These are phyloP conservation scores for Podosphaera leucotricha DNA, from an alignment of 2,329 filamentous ascomycete species.

Conservation along the genomic window DNA sequence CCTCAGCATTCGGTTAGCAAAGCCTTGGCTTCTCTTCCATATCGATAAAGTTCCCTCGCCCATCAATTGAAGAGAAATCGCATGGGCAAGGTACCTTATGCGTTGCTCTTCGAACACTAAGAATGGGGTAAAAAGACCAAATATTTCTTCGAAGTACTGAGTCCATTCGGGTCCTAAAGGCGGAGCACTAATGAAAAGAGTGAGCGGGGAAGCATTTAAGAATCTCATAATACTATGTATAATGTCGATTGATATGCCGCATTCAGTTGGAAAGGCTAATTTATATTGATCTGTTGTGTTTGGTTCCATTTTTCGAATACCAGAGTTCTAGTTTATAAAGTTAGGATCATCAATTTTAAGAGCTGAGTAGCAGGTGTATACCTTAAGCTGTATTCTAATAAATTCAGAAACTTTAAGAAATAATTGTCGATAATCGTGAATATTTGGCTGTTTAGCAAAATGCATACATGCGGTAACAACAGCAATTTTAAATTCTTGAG, in stretches of 20 bases:
- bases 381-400: slow-evolving; percentile 32
- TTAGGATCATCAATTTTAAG: slow-evolving; percentile 5
- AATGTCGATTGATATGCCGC: slow-evolving; percentile 19
- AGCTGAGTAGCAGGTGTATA: slow-evolving; percentile 12
- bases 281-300: slow-evolving; percentile 18
- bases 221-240: slow-evolving; percentile 32
- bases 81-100: slow-evolving; percentile 12
- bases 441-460: slow-evolving; percentile 29
- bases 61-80: slow-evolving; percentile 13
- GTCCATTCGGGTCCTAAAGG: slow-evolving; percentile 16
- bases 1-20: slow-evolving; percentile 8
- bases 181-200: slow-evolving; percentile 22
- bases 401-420: slow-evolving; percentile 32
- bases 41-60: slow-evolving; percentile 8
- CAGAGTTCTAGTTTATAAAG: slow-evolving; percentile 4
- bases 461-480: slow-evolving; percentile 38
- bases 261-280: slow-evolving; percentile 20
- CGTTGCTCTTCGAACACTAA: slow-evolving; percentile 15
- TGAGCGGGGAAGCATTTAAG: slow-evolving; percentile 28
- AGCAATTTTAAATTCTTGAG: slow-evolving; percentile 36
- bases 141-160: slow-evolving; percentile 14
- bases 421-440: slow-evolving; percentile 27
- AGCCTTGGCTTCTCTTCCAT: slow-evolving; percentile 8
- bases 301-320: slow-evolving; percentile 9
- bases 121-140: slow-evolving; percentile 12